Percentiles rank a stretch among this genome's conserved stretches.
Evolutionary conservation across 2,329 filamentous ascomycete genomes (phyloP).

Genomic region (Phymatotrichopsis omnivora): DNA sequence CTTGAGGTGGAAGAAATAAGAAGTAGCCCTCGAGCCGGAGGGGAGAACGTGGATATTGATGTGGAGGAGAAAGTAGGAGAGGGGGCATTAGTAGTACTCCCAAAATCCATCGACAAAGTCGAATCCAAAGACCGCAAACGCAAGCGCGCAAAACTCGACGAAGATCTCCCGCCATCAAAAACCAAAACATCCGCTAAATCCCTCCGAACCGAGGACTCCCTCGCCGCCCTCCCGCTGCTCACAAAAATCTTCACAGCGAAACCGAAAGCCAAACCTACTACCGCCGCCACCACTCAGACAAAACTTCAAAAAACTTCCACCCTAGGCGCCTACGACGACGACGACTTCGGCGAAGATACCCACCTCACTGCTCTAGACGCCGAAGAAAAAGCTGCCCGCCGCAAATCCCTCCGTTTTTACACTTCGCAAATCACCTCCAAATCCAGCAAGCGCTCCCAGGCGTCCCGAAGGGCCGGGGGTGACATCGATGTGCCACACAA

Average conservation of each 20-base stretch:
- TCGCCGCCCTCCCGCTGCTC: neutral
- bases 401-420: conserved; percentile 93
- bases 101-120: conserved; percentile 36
- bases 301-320: conserved; percentile 28
- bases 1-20: conserved; percentile 45
- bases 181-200: conserved; percentile 25
- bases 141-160: conserved; percentile 8
- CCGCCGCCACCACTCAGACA: conserved; percentile 9
- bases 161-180: conserved; percentile 24
- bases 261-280: neutral
- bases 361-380: conserved; percentile 65
- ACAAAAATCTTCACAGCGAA: conserved; percentile 10
- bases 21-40: conserved; percentile 27
- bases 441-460: conserved; percentile 68
- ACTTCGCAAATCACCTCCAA: conserved; percentile 96
- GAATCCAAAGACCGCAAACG: conserved; percentile 39
- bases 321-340: conserved; percentile 50
- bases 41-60: conserved; percentile 30
- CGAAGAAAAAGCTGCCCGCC: conserved; percentile 77
- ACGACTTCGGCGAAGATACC: conserved; percentile 89
- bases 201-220: conserved; percentile 2
- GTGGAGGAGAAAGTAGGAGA: conserved; percentile 26
- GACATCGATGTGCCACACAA: conserved; percentile 78
- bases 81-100: conserved; percentile 12
- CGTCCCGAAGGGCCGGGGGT: conserved; percentile 63